Conservation (phyloP, 805 yeast genomes). For the Wilhelminamyces savonicus region DNA sequence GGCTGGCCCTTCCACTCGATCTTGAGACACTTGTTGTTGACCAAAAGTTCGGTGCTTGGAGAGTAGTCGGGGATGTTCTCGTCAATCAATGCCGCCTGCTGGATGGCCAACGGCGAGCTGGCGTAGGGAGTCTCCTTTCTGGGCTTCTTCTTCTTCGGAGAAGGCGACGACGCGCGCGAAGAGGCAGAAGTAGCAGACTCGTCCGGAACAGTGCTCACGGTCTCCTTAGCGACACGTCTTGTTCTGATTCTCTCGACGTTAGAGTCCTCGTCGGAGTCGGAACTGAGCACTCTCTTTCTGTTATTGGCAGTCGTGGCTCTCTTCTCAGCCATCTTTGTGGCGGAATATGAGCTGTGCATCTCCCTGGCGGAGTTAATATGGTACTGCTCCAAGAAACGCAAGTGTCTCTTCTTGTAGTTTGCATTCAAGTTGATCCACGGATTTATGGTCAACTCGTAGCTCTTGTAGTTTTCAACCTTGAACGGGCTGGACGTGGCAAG, state of each 20-base stretch:
- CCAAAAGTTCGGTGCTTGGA: conserved; percentile 59
- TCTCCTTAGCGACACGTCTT: conserved; percentile 45
- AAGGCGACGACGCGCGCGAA: conserved; percentile 11
- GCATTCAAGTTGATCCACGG: conserved; percentile 44
- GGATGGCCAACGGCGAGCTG: conserved; percentile 33
- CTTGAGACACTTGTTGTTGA: conserved; percentile 67
- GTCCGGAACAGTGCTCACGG: conserved; percentile 3
- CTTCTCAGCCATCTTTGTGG: too few relatives aligned
- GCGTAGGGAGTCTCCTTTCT: conserved; percentile 21
- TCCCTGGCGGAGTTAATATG: conserved; percentile 19
- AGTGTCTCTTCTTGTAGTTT: conserved; percentile 43
- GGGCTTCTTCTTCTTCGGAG: conserved; percentile 36
- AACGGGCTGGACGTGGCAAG: conserved; percentile 25
- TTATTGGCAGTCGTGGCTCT: neutral
- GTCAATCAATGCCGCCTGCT: conserved; percentile 52
- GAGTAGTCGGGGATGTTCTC: conserved; percentile 74
- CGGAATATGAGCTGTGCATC: neutral
- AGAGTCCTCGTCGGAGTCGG: conserved; percentile 29
- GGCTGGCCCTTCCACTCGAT: conserved; percentile 99
- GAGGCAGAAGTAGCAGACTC: conserved; percentile 6
- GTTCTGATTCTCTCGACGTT: conserved; percentile 49
- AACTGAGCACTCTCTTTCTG: conserved; percentile 8
- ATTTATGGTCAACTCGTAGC: conserved; percentile 42
- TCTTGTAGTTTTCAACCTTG: conserved; percentile 43
- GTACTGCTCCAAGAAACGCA: conserved; percentile 50